Conservation (phyloP, 192 early-diverging fungal genomes). For the Obelidium mucronatum region DNA sequence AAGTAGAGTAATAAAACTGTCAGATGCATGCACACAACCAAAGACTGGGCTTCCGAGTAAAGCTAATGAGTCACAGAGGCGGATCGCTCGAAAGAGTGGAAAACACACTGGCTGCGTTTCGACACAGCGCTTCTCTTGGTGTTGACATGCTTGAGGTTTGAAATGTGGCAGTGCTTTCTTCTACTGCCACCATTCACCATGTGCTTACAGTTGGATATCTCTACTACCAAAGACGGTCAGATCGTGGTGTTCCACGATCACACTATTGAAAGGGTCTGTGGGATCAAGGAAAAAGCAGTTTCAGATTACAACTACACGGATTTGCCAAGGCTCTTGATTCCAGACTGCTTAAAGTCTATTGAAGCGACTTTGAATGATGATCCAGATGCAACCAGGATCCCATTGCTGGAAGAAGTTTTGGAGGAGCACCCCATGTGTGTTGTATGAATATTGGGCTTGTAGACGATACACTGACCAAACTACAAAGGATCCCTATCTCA, state of each 20-base stretch:
- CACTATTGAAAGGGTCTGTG: slow-evolving; percentile 46
- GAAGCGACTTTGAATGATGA: slow-evolving; percentile 39
- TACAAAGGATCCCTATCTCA: slow-evolving; percentile 47
- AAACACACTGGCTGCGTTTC: slow-evolving; percentile 55
- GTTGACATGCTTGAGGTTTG: slow-evolving; percentile 47
- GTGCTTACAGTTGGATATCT: slow-evolving; percentile 51
- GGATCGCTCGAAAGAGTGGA: slow-evolving; percentile 56
- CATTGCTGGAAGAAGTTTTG: slow-evolving; percentile 46
- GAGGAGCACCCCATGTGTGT: slow-evolving; percentile 44
- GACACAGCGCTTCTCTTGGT: slow-evolving; percentile 47
- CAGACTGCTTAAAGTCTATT: not conserved
- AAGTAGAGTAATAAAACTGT: not conserved
- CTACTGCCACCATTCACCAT: too few species aligned
- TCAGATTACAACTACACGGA: slow-evolving; percentile 44
- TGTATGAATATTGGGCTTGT: not conserved
- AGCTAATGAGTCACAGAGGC: slow-evolving; percentile 55
- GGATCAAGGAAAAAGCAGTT: slow-evolving; percentile 37
- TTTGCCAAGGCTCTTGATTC: slow-evolving; percentile 50
- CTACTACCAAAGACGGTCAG: slow-evolving; percentile 51
- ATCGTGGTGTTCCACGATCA: slow-evolving; percentile 59
- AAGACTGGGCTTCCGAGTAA: not conserved
- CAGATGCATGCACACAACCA: not conserved
- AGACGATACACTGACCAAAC: too few species aligned
- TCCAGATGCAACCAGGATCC: slow-evolving; percentile 46
- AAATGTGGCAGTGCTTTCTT: too few species aligned